These are phyloP conservation scores for Aspergillus steynii DNA, from an alignment of 495 filamentous ascomycete genomes.

Conservation along the genomic window DNA sequence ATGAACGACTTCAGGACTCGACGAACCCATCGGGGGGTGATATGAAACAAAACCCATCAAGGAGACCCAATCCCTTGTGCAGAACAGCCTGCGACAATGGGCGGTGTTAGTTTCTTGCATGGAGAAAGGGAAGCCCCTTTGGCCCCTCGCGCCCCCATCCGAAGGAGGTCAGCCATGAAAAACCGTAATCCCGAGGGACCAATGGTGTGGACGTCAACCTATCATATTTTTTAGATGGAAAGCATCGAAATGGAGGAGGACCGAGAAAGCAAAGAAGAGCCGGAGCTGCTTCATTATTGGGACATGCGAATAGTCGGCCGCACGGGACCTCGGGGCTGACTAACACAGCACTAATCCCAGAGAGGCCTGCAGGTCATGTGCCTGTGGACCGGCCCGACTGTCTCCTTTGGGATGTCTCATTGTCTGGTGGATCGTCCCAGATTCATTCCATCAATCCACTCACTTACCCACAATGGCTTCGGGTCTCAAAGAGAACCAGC, in stretches of 20 bases:
- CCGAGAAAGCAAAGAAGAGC: too few species aligned
- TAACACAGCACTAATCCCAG: too few species aligned
- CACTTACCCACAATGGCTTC: too few species aligned
- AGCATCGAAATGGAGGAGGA: neutral
- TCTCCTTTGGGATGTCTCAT: too few species aligned
- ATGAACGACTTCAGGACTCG: constrained; percentile 5
- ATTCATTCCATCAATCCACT: too few species aligned
- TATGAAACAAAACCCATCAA: constrained; percentile 20
- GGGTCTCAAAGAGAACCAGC: too few species aligned
- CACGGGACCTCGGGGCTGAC: too few species aligned
- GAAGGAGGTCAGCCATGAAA: neutral
- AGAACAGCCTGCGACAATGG: constrained; percentile 6
- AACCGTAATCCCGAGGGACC: neutral
- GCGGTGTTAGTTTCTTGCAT: constrained; percentile 7
- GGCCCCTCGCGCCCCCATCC: constrained; percentile 1
- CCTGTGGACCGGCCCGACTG: too few species aligned
- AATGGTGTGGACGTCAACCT: neutral
- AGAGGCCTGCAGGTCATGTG: too few species aligned
- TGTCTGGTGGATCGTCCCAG: too few species aligned
- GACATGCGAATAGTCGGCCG: too few species aligned
- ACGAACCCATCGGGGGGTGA: constrained; percentile 11
- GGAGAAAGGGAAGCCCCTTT: constrained; percentile 4
- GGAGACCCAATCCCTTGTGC: constrained; percentile 12
- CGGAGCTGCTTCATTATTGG: too few species aligned
- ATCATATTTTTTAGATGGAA: neutral